These are phyloP conservation scores for Ramaria rubella DNA, from an alignment of 768 basidiomycete genomes.

Conservation along the genomic window DNA sequence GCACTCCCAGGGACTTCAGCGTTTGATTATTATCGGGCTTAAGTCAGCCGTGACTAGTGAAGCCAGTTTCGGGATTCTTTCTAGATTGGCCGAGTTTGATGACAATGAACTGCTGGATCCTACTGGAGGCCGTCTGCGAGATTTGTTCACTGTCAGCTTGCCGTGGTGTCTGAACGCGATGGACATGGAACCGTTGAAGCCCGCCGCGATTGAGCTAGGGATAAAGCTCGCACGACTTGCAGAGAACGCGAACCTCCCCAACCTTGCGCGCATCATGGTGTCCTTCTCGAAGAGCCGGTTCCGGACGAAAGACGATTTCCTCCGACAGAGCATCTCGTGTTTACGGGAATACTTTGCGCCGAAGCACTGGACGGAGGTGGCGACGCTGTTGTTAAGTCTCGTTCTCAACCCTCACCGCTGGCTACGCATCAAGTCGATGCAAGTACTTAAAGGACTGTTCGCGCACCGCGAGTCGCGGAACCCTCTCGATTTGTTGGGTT, in stretches of 20 bases:
- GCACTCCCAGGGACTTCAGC: constrained; percentile 57
- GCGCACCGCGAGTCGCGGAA: constrained; percentile 76
- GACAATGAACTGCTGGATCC: constrained; percentile 65
- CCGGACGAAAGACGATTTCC: constrained; percentile 88
- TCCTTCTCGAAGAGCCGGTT: constrained; percentile 85
- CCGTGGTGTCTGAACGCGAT: constrained; percentile 87
- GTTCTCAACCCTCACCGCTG: constrained; percentile 78
- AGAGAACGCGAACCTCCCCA: constrained; percentile 61
- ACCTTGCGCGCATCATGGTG: constrained; percentile 81
- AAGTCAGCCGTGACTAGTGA: constrained; percentile 67
- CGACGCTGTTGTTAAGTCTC: constrained; percentile 79
- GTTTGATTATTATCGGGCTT: constrained; percentile 66
- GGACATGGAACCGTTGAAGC: constrained; percentile 51
- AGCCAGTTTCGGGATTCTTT: constrained; percentile 62
- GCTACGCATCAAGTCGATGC: constrained; percentile 77
- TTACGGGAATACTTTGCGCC: constrained; percentile 79
- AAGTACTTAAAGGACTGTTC: constrained; percentile 83
- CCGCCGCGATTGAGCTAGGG: constrained; percentile 46
- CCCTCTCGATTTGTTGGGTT: constrained; percentile 66
- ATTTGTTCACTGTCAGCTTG: constrained; percentile 73
- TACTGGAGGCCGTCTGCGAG: constrained; percentile 65
- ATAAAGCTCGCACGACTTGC: constrained; percentile 48
- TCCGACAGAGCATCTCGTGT: constrained; percentile 79
- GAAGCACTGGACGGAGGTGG: constrained; percentile 72
- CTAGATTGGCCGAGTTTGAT: constrained; percentile 51